A percentile compares a stretch with the other conserved stretches of the same genome.
Evolutionary conservation across 257 asterid species (phyloP).

Genomic region (Nicotiana tomentosiformis): DNA sequence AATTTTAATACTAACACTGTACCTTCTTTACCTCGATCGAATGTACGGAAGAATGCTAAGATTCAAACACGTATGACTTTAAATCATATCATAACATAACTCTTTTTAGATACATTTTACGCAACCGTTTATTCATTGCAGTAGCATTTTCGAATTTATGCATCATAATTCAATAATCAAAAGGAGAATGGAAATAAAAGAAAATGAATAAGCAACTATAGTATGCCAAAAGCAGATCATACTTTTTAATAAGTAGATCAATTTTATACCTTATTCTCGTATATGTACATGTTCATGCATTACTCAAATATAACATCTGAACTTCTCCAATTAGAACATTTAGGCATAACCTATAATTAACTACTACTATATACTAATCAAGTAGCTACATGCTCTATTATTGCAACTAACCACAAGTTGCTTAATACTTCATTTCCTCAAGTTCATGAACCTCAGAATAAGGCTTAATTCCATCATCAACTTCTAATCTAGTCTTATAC

Average conservation of each 20-base stretch:
- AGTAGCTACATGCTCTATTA: neutral
- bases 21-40: too few relatives aligned
- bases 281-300: neutral
- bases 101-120: too few relatives aligned
- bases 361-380: too few relatives aligned
- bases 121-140: neutral
- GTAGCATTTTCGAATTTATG: neutral
- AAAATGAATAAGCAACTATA: constrained; percentile 12
- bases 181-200: too few relatives aligned
- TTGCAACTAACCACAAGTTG: neutral
- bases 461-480: constrained; percentile 21
- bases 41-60: too few relatives aligned
- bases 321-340: neutral
- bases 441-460: constrained; percentile 39
- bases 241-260: neutral
- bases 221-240: neutral
- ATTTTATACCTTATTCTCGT: neutral
- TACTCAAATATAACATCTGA: neutral
- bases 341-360: neutral
- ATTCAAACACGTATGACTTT: neutral
- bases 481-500: constrained; percentile 42
- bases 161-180: neutral
- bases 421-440: constrained; percentile 20
- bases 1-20: too few relatives aligned
- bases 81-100: too few relatives aligned